Evolutionary conservation across 2,329 filamentous ascomycete genomes (phyloP), one percentile per base, ranked within the genome.

Genomic region (Scedosporium apiospermum): DNA sequence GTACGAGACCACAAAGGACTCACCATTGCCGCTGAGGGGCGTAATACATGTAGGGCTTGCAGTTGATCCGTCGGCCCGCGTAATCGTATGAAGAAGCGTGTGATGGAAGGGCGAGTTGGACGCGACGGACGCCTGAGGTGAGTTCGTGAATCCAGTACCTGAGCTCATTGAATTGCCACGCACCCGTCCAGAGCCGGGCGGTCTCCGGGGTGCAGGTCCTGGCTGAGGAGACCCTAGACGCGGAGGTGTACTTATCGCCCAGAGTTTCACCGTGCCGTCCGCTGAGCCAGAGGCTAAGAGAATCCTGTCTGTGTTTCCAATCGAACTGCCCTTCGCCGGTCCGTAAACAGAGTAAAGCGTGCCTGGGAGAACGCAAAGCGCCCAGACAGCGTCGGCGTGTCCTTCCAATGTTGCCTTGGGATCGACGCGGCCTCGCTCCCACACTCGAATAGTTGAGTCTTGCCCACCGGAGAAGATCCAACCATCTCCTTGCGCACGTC

Each of bases 391-490:
- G 78, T 99, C 95, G 0, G 89, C 96, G 71, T 98, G 95, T 0
- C 93, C 93, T 67, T 97, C 91, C 3, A 99, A 80, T 0, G 92
- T 96, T 2, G 92, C 92, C 75, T 98, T 98, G 6, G 95, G 92
- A 71, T 98, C 95, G 38, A 99, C 91, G 57, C 93, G 82, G 30
- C 93, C 93, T 60, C 93, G 86, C 74, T 99, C 93, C 95, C 95
- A 99, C 0, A 99, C 92, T 34, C 93, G 86, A 44, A 99, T 87
- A 6, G 91, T 96, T 18, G 90, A 87, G 74, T 99, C 95, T 73
- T 97, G 92, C 3, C 95, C 95, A 65, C 95, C 95, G 4, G 93
- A 98, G 75, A 99, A 99, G 67, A 99, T 93, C 95, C 95, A 99
- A 30, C 95, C 95, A 69, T 98, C 95, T 38, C 93, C 93, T 68